Base-by-base conservation (phyloP, 331 rosid genomes). In the Malus hybrid region DNA sequence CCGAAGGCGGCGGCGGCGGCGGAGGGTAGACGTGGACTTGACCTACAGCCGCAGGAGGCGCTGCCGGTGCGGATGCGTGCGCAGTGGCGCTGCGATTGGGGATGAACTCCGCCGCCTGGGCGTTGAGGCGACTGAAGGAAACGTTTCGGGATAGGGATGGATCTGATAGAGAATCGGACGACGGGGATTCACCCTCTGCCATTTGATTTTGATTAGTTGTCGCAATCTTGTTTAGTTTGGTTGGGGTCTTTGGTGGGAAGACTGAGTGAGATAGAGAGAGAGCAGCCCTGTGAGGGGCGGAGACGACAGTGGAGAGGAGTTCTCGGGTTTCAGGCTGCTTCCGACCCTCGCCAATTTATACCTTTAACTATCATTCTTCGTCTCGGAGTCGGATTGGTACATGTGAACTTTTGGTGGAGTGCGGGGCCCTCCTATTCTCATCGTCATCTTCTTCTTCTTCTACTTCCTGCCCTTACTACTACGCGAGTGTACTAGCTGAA, bases 41-140 rank as follows among this genome's bases (percentile, higher is more conserved):
- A 58, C 64, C 64, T 14, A 24, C 61, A 75, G 84, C 7, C 5
- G 24, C 44, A 14, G 87, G 82, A 10, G 90, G 85, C 18, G 88
- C 83, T 10, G 87, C 86, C 4, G 87, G 81, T 13, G 87, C 81
- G 12, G 88, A 84, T 1, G 89, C 19, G 87, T 84, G 26, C 74
- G 76, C 26, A 73, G 72, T 24, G 74, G 87, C 73, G 74, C 87
- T 7, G 57, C 91, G 88, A 20, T 84, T 82, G 36, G 92, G 68
- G 22, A 93, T 93, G 66, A 91, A 93, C 80, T 88, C 98, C 6
- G 90, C 94, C 16, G 98, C 98, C 84, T 81, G 90, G 1, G 98
- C 98, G 90, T 93, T 93, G 83, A 93, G 97, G 28, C 93, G 88
- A 70, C 97, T 89, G 63, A 85, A 82, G 16, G 97, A 93, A 60